Base-by-base conservation (phyloP, 768 basidiomycete genomes). In the Leucogyrophana mollusca region DNA sequence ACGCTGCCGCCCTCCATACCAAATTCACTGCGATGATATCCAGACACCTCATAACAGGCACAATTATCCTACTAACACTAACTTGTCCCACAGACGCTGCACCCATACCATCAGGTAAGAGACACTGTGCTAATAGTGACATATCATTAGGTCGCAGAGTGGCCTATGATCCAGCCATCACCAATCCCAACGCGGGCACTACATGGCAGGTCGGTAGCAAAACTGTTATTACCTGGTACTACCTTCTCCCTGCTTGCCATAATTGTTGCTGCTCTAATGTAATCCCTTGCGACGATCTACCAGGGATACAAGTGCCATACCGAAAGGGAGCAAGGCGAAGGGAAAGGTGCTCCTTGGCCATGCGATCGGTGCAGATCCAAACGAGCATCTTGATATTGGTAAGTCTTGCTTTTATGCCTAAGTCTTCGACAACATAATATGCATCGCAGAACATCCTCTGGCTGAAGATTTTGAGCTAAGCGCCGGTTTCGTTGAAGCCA, bases 361-460 rank as follows among this genome's bases (percentile, higher is more conserved):
- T 56, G 50, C 78, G 39, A 62, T 64, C 6, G 41, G 58, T 27
- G 69, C 67, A 21, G 72, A 63, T 37, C 61, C 65, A 20, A 76
- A 76, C 47, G 69, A 79, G 56, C 78, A 85, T 58, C 73, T 86
- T 21, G 70, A 77, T 43, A 53, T 78, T 38, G 68, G 79, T 83
- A 46, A 53, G 75, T 60, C 5, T 36, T 27, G 20, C 49, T 46
- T n/a, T 42, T 17, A 41, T 37, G 16, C 20, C 40, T 21, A 5
- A 24, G 16, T 32, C 34, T 43, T 46, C 21, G n/a, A 21, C 36
- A 21, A 25, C 44, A 39, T 44, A 39, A 40, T 53, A 37, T 13
- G 46, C 4, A 36, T 41, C 39, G 21, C 49, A 88, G 86, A 70
- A 1, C 36, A 73, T 25, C 85, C 85, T 11, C 72, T 90, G 46